A percentile compares a stretch with the other conserved stretches of the same genome.
Conservation (phyloP, 768 basidiomycete species). For the Suillus fuscotomentosus region DNA sequence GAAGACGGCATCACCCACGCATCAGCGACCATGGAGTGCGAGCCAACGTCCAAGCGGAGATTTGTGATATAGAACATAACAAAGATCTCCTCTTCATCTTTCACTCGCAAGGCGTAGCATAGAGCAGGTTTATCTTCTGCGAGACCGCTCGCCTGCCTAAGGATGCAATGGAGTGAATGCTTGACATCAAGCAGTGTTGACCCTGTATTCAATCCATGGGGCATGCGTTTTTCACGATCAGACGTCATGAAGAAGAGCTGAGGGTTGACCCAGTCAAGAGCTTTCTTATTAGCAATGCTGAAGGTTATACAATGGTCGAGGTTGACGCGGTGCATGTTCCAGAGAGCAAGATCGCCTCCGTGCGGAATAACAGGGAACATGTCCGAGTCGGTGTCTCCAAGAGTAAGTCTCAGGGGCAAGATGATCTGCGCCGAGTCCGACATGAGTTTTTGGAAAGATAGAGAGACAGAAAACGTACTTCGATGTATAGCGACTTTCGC, state of each 20-base stretch:
- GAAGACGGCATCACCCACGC: conserved; percentile 44
- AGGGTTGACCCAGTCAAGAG: conserved; percentile 30
- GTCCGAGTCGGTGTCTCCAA: conserved; percentile 14
- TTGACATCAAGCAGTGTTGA: conserved; percentile 31
- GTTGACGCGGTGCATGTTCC: conserved; percentile 41
- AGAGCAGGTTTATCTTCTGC: conserved; percentile 15
- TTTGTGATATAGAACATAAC: conserved; percentile 46
- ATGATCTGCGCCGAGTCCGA: conserved; percentile 17
- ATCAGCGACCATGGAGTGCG: conserved; percentile 52
- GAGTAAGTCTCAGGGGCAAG: conserved; percentile 14
- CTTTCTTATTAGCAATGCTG: conserved; percentile 13
- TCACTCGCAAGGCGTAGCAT: conserved; percentile 16
- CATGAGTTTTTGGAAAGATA: neutral
- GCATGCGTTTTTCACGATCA: conserved; percentile 23
- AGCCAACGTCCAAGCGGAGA: conserved; percentile 46
- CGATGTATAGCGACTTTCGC: conserved; percentile 52
- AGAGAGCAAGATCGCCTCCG: conserved; percentile 15
- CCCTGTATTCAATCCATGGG: conserved; percentile 11
- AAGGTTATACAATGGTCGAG: conserved; percentile 35
- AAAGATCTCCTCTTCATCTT: conserved; percentile 19
- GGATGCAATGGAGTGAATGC: conserved; percentile 27
- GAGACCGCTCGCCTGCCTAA: conserved; percentile 26
- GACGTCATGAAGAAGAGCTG: conserved; percentile 35
- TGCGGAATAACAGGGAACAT: conserved; percentile 28
- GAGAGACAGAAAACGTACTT: conserved; percentile 16